A percentile compares a stretch with the other conserved stretches of the same genome.
Conservation (phyloP, 1,284 basidiomycete genomes). For the Psilocybe mexicana region DNA sequence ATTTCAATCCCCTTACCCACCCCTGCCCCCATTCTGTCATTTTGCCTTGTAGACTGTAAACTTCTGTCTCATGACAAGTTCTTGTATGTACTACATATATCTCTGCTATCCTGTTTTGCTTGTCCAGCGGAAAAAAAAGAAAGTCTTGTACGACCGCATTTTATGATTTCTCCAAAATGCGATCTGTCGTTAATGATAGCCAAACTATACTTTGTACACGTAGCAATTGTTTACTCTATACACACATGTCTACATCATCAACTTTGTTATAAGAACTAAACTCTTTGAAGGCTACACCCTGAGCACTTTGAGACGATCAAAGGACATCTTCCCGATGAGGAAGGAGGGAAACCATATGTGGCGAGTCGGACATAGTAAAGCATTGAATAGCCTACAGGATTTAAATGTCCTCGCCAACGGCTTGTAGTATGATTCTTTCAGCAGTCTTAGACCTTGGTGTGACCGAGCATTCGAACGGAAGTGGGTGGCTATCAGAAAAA, state of each 20-base stretch:
- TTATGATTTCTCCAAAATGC: no score
- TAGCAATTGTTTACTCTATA: no score
- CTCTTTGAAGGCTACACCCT: no score
- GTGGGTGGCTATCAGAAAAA: slow-evolving; percentile 24
- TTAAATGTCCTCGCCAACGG: neutral
- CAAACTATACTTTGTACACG: no score
- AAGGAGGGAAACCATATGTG: neutral
- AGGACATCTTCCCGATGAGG: neutral
- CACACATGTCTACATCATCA: no score
- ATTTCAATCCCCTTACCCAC: neutral
- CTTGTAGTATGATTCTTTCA: neutral
- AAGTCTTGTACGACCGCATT: neutral
- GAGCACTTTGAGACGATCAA: no score
- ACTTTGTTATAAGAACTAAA: no score
- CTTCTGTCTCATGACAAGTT: neutral
- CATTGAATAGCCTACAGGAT: no score
- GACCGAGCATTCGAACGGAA: slow-evolving; percentile 32
- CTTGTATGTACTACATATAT: slow-evolving; percentile 5
- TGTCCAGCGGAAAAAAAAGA: neutral
- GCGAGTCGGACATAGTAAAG: neutral
- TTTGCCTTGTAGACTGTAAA: neutral
- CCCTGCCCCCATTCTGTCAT: neutral
- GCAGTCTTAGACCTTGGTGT: slow-evolving; percentile 24
- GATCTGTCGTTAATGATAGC: no score
- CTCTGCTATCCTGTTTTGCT: neutral